Conservation (phyloP, 169 alveolate species). For the Condylostoma magnum region DNA sequence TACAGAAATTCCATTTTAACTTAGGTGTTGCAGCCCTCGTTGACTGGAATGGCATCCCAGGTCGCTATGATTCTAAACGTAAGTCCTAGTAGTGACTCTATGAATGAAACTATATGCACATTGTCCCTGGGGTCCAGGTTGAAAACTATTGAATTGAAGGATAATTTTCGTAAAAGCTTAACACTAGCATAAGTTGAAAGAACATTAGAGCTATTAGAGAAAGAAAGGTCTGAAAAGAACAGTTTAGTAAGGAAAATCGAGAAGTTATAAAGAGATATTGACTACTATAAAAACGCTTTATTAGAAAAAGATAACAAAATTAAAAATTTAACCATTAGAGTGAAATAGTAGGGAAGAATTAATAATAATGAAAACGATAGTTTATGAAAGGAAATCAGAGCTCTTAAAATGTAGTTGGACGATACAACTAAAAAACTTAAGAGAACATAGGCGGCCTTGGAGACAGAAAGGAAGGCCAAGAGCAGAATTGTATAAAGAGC, state of each 20-base stretch:
- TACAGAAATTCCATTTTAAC: conserved; percentile 88
- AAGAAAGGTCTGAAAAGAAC: conserved; percentile 29
- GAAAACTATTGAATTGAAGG: conserved; percentile 12
- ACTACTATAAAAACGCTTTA: neutral
- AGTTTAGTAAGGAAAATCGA: conserved; percentile 4
- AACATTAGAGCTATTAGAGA: conserved; percentile 12
- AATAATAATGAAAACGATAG: neutral
- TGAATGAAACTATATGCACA: conserved; percentile 20
- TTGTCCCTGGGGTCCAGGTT: conserved; percentile 14
- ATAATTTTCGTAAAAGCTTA: neutral
- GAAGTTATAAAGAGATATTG: conserved; percentile 23
- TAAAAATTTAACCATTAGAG: neutral
- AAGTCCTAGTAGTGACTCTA: conserved; percentile 4
- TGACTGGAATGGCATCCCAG: conserved; percentile 61
- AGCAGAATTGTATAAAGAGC: too few relatives aligned
- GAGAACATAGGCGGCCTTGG: too few relatives aligned
- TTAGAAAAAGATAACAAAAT: conserved; percentile 29
- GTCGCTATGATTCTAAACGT: conserved; percentile 23
- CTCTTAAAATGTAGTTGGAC: too few relatives aligned
- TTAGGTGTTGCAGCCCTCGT: conserved; percentile 61
- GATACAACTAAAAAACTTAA: too few relatives aligned
- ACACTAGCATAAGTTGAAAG: conserved; percentile 15
- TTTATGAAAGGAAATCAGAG: too few relatives aligned
- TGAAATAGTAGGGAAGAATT: conserved; percentile 1
- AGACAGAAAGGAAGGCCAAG: too few relatives aligned